phyloP scores from a whole-genome alignment of 139 green algal species.

The Chlamydomonas urium region DNA sequence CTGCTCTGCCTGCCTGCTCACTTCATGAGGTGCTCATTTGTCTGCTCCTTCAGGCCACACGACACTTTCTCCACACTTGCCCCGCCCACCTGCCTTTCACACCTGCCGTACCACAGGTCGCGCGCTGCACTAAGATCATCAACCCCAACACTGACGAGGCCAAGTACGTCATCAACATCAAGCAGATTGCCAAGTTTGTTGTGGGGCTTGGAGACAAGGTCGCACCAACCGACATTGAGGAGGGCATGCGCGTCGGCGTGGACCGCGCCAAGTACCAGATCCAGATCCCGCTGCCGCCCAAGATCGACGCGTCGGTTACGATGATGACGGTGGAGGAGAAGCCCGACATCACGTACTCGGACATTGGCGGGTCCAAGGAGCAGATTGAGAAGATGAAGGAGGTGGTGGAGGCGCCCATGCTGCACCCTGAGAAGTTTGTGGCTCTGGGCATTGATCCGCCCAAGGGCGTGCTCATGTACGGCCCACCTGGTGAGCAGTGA shows the following conservation, averaged over 20 bases:
- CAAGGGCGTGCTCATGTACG: slow-evolving; percentile 94
- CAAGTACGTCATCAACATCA: slow-evolving; percentile 99
- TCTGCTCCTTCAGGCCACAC: no score
- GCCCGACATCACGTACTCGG: slow-evolving; percentile 91
- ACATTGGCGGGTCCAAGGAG: slow-evolving; percentile 94
- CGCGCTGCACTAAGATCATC: slow-evolving; percentile 99
- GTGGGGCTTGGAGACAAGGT: slow-evolving; percentile 96
- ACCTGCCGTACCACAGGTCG: no score
- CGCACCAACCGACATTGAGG: slow-evolving; percentile 97
- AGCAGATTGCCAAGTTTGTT: slow-evolving; percentile 99
- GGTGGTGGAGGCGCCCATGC: slow-evolving; percentile 97
- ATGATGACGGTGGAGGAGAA: slow-evolving; percentile 95
- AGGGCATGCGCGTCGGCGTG: slow-evolving; percentile 98
- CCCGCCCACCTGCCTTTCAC: no score
- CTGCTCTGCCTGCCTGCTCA: no score
- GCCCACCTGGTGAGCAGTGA: slow-evolving; percentile 63
- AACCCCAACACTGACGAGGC: slow-evolving; percentile 93
- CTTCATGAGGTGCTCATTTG: no score
- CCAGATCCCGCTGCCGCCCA: slow-evolving; percentile 96
- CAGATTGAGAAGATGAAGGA: slow-evolving; percentile 97
- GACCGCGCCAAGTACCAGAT: slow-evolving; percentile 98
- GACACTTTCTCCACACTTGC: no score
- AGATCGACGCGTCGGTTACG: slow-evolving; percentile 97
- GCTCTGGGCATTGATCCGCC: slow-evolving; percentile 96
- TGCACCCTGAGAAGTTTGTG: slow-evolving; percentile 98